Base-by-base conservation (phyloP, 257 asterid genomes). In the Lavandula angustifolia region DNA sequence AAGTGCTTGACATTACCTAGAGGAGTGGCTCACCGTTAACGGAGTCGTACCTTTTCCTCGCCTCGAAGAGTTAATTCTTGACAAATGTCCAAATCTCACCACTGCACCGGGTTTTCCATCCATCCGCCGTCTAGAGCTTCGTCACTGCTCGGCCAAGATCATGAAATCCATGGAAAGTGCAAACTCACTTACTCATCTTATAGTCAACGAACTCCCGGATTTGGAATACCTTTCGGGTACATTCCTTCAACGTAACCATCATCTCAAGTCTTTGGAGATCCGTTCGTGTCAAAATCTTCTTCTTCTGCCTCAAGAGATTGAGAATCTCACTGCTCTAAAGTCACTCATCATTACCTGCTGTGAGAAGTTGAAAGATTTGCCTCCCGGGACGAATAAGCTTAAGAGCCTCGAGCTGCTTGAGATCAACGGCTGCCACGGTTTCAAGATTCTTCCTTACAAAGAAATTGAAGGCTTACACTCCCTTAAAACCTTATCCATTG, bases 341-440 rank as follows among this genome's bases (percentile, higher is more conserved):
- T 58, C 42, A 35, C 49, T 71, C 11, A 71, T 49, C 63, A 56
- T 76, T 41, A 66, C 50, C 17, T 63, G 74, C 69, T 76, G 72
- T 64, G 44, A 58, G 72, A 37, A 71, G 62, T 63, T 72, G 12
- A 12, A 3, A 50, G 55, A 18, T 41, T 1, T 40, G 8, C 51
- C 69, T 42, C 54, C 75, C 1, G n/a, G 55, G 3, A 6, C 17
- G 6, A 43, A 9, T 69, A 51, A 41, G n/a, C 43, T 76, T 27
- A n/a, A 38, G 22, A 70, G 50, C 17, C 73, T 76, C 70, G 75
- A 76, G 53, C 4, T 27, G 47, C 18, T 67, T n/a, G 81, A 67
- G 65, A 71, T 76, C 3, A 51, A 47, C 12, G 78, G 55, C 42
- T 67, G 78, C 60, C 72, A 63, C 40, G 50, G 50, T 4, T 11